Conservation (phyloP, 192 early-diverging fungal species). For the Piromyces sp. region DNA sequence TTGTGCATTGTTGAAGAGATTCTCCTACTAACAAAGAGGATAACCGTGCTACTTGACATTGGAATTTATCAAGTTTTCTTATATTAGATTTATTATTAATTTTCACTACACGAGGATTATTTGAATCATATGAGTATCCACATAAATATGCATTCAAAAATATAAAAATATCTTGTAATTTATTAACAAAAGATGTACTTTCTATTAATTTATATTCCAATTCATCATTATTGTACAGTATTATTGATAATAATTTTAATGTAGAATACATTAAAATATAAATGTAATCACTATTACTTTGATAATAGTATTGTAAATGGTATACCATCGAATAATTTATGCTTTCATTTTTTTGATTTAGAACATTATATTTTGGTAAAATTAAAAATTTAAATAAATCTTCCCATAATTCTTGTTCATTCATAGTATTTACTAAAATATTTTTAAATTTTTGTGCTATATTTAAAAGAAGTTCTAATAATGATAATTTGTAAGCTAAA, state of each 20-base stretch:
- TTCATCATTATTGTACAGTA: background rate
- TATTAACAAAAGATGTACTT: background rate
- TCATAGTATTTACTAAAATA: background rate
- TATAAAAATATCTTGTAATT: background rate
- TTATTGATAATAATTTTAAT: background rate
- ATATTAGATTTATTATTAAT: background rate
- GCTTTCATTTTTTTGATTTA: background rate
- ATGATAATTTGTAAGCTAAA: background rate
- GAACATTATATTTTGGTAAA: background rate
- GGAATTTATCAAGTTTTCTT: background rate
- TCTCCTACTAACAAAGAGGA: background rate
- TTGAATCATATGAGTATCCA: background rate
- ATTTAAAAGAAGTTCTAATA: background rate
- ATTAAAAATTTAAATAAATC: background rate
- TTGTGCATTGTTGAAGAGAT: background rate
- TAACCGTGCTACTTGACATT: background rate
- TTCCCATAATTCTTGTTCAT: background rate
- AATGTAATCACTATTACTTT: background rate
- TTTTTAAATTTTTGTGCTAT: background rate
- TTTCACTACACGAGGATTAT: background rate
- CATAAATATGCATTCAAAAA: background rate
- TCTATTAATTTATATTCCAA: background rate
- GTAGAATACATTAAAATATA: background rate
- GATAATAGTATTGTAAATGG: background rate
- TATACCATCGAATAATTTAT: background rate